phyloP scores from a whole-genome alignment of 2,329 filamentous ascomycete species.

The Ambrosiella cleistominuta region DNA sequence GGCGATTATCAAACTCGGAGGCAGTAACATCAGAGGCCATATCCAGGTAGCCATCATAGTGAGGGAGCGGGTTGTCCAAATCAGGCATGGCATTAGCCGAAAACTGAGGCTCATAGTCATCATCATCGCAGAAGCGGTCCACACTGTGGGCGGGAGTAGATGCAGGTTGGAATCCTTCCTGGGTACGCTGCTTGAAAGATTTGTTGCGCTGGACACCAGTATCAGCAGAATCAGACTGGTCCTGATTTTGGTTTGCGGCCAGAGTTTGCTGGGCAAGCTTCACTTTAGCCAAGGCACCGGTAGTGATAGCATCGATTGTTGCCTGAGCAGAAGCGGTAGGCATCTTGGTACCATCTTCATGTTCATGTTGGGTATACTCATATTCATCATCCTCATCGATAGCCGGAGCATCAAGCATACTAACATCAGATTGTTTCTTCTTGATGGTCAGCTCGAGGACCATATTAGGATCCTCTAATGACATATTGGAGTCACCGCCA shows the following conservation, averaged over 20 bases:
- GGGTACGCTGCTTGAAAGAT: slow-evolving; percentile 49
- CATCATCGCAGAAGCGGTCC: slow-evolving; percentile 36
- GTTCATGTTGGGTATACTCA: neutral
- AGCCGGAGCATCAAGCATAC: neutral
- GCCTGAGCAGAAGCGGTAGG: slow-evolving; percentile 34
- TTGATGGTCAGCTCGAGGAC: slow-evolving; percentile 11
- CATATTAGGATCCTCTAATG: slow-evolving; percentile 18
- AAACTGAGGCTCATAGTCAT: neutral
- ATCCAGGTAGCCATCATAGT: slow-evolving; percentile 49
- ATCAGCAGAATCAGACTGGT: slow-evolving; percentile 16
- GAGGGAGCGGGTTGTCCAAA: slow-evolving; percentile 53
- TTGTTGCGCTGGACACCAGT: slow-evolving; percentile 41
- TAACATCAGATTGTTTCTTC: slow-evolving; percentile 6
- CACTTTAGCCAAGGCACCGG: slow-evolving; percentile 35
- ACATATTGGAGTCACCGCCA: slow-evolving; percentile 24
- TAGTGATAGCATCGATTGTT: slow-evolving; percentile 31
- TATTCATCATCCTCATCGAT: slow-evolving; percentile 1
- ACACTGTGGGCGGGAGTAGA: slow-evolving; percentile 41
- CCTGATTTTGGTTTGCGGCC: slow-evolving; percentile 17
- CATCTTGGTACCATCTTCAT: slow-evolving; percentile 21
- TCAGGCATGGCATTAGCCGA: slow-evolving; percentile 28
- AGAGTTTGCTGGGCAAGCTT: slow-evolving; percentile 28
- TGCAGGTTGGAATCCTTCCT: slow-evolving; percentile 36
- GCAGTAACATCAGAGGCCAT: slow-evolving; percentile 65
- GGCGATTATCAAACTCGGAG: slow-evolving; percentile 53